Evolutionary conservation across 768 basidiomycete species (phyloP).

Genomic region (Dentipellis fragilis): DNA sequence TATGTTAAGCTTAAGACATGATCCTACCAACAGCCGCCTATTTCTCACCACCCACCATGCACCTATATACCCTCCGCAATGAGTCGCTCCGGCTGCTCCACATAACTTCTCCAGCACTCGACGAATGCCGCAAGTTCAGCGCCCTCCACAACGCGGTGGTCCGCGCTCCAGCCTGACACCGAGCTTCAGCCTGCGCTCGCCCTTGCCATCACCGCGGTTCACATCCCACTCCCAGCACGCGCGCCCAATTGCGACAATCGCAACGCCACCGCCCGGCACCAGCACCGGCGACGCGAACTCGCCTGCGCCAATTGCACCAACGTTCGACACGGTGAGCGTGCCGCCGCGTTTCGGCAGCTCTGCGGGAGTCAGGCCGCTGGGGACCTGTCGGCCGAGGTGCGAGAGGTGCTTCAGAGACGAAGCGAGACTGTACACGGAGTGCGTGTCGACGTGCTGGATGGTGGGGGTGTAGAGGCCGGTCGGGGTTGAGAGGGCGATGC

Average conservation of each 20-base stretch:
- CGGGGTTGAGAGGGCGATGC: conserved; percentile 68
- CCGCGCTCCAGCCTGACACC: conserved; percentile 77
- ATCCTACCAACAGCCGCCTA: no score
- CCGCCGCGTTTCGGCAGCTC: conserved; percentile 73
- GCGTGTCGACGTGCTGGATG: conserved; percentile 40
- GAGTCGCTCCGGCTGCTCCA: conserved; percentile 64
- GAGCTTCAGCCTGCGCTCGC: conserved; percentile 46
- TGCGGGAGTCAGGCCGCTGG: conserved; percentile 48
- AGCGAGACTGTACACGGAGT: conserved; percentile 51
- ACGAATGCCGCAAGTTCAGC: conserved; percentile 86
- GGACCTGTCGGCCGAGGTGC: conserved; percentile 56
- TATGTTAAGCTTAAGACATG: no score
- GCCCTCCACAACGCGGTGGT: conserved; percentile 82
- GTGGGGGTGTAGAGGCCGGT: conserved; percentile 81
- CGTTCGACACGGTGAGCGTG: conserved; percentile 73
- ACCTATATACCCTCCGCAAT: conserved; percentile 39
- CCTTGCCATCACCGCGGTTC: conserved; percentile 34
- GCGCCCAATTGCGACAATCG: conserved; percentile 73
- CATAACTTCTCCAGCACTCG: conserved; percentile 73
- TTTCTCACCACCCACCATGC: neutral
- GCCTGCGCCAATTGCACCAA: conserved; percentile 71
- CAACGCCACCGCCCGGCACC: conserved; percentile 75
- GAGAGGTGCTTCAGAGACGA: conserved; percentile 51
- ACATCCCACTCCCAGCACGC: conserved; percentile 76
- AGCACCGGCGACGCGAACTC: conserved; percentile 66